Evolutionary conservation across 1,139 yeast genomes (phyloP).

Genomic region (Geotrichum aggregatum): DNA sequence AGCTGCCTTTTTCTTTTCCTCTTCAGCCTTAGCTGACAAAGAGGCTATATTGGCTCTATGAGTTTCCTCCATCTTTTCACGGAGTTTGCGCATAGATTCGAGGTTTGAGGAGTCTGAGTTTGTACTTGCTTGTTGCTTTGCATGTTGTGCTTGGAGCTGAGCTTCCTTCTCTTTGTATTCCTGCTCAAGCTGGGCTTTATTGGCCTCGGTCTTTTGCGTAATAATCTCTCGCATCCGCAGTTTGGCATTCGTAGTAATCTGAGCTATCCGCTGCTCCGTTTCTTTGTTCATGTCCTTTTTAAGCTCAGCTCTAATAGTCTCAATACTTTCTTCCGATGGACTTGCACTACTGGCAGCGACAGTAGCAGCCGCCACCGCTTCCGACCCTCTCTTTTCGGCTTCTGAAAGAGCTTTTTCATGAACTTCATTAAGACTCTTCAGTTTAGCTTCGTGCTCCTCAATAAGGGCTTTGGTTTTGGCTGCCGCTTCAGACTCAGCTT

Average conservation of each 20-base stretch:
- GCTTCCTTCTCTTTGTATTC: conserved; percentile 13
- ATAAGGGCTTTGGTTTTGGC: neutral
- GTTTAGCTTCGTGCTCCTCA: conserved; percentile 18
- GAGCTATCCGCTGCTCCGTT: conserved; percentile 16
- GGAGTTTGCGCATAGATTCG: conserved; percentile 10
- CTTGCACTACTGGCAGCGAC: conserved; percentile 1
- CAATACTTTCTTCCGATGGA: conserved; percentile 9
- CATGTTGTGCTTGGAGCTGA: neutral
- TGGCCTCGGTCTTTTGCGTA: conserved; percentile 4
- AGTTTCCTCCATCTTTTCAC: conserved; percentile 19
- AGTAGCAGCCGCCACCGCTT: conserved; percentile 14
- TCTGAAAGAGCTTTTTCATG: conserved; percentile 10
- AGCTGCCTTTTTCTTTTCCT: conserved; percentile 25
- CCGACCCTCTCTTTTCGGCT: conserved; percentile 9
- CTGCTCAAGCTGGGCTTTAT: conserved; percentile 7
- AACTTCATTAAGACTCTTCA: conserved; percentile 14
- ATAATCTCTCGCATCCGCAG: conserved; percentile 6
- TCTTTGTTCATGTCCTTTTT: conserved; percentile 2
- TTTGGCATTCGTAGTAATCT: conserved; percentile 3
- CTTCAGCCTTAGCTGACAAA: conserved; percentile 22
- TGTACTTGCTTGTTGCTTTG: neutral
- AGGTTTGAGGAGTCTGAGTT: neutral
- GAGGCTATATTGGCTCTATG: conserved; percentile 12
- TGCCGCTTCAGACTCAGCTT: conserved; percentile 9
- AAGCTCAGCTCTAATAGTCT: conserved; percentile 5